Base-by-base conservation (phyloP, 179 eudicot genomes). In the Spergularia azorica region DNA sequence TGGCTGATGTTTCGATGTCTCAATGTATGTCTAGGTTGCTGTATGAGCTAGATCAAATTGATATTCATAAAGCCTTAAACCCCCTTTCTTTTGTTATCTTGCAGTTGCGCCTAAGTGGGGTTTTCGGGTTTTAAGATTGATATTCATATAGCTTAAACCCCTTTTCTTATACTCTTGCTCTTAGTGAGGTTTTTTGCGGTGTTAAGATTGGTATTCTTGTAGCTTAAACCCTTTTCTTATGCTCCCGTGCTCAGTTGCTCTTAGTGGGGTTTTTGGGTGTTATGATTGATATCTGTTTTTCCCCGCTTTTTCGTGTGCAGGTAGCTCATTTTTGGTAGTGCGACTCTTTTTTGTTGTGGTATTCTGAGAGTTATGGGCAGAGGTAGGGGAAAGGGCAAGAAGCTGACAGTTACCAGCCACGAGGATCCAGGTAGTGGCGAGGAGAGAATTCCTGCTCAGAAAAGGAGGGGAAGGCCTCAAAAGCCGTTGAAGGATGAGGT, bases 351-450 rank as follows among this genome's bases (percentile, higher is more conserved):
- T 51, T n/a, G n/a, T 72, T 60, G 67, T 8, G 52, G 55, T 79
- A 63, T 58, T 38, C 75, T 72, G 9, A 20, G 63, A 70, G 81
- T 59, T 57, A 93, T 93, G 98, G 98, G 93, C 63, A 86, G 95
- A 85, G 91, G 91, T 67, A 87, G 86, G 73, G 95, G 91, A 71
- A 94, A 92, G 82, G 91, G 88, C 15, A 90, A 87, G 92, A 94
- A 87, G 80, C 76, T 80, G 55, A 81, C 85, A 13, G 57, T 70
- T 26, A 75, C 88, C 32, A 82, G 79, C 71, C 86, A 80, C 36
- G 86, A 85, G 38, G 90, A 87, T 76, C 56, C 60, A 2, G 90
- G 76, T 14, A 84, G 81, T 11, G 89, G 84, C 0, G 91, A 88
- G 67, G 97, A 91, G 60, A 88, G 85, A 46, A 63, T 83, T 62